These are phyloP conservation scores for Arthroderma sp. DNA, from an alignment of 2,329 filamentous ascomycete species.

Conservation along the genomic window DNA sequence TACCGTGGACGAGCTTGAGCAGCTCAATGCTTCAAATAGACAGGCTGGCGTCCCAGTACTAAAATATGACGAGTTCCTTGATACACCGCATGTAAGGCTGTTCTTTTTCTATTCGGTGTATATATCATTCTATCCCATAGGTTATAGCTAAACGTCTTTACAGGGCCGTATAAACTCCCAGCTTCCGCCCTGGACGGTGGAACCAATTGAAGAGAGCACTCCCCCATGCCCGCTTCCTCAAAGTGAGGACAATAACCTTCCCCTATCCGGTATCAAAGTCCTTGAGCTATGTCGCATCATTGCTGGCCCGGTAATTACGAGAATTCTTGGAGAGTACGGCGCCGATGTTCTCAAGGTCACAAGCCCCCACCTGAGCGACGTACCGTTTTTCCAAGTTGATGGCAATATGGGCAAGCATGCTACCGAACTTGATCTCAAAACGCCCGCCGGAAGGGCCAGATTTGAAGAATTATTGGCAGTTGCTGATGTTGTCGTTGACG, in stretches of 20 bases:
- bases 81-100: constrained; percentile 39
- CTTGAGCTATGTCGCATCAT: constrained; percentile 65
- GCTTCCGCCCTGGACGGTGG: constrained; percentile 36
- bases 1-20: constrained; percentile 44
- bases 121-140: background rate
- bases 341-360: constrained; percentile 63
- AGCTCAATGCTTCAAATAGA: constrained; percentile 40
- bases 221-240: constrained; percentile 32
- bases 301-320: constrained; percentile 58
- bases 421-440: constrained; percentile 49
- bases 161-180: constrained; percentile 28
- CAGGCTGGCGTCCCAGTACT: constrained; percentile 50
- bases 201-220: constrained; percentile 38
- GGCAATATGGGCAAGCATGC: constrained; percentile 60
- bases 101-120: background rate
- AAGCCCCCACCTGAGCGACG: constrained; percentile 52
- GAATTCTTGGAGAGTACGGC: constrained; percentile 61
- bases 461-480: constrained; percentile 49
- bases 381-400: constrained; percentile 60
- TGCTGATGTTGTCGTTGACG: constrained; percentile 55
- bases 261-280: constrained; percentile 52
- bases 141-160: background rate
- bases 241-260: constrained; percentile 1
- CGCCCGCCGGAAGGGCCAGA: constrained; percentile 35
- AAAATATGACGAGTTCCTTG: constrained; percentile 46